Conservation (phyloP, 805 yeast species). For the Danielia oregonensis region DNA sequence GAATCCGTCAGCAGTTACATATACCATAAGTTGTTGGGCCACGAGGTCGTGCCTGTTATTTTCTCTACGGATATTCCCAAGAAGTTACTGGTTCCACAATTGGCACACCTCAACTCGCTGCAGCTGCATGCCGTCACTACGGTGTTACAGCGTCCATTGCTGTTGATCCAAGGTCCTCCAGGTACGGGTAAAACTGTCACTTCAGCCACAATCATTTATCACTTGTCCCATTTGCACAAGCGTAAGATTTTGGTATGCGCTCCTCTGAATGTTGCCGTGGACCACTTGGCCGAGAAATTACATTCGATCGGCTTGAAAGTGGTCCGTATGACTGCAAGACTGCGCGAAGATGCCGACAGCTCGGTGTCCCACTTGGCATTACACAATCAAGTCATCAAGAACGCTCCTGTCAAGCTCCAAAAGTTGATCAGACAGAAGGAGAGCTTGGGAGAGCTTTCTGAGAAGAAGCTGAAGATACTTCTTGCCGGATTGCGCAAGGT, state of each 20-base stretch:
- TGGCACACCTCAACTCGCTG: constrained; percentile 69
- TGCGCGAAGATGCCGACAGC: constrained; percentile 73
- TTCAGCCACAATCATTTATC: constrained; percentile 83
- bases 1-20: constrained; percentile 69
- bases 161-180: constrained; percentile 78
- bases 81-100: constrained; percentile 59
- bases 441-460: constrained; percentile 7
- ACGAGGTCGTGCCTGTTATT: constrained; percentile 61
- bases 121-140: constrained; percentile 69
- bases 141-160: constrained; percentile 14
- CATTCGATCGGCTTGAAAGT: constrained; percentile 70
- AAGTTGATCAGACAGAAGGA: constrained; percentile 40
- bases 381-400: constrained; percentile 34
- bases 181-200: constrained; percentile 92
- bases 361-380: constrained; percentile 6
- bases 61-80: constrained; percentile 62
- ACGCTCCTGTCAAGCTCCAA: constrained; percentile 54
- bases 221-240: constrained; percentile 57
- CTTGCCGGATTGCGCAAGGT: constrained; percentile 18
- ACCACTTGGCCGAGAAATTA: constrained; percentile 77
- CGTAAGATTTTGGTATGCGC: constrained; percentile 83
- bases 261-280: constrained; percentile 94
- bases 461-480: constrained; percentile 5
- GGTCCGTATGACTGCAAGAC: constrained; percentile 69
- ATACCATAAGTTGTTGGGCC: constrained; percentile 78